These are phyloP conservation scores for Bauhinia variegata DNA, from an alignment of 306 rosid genomes.

Conservation along the genomic window DNA sequence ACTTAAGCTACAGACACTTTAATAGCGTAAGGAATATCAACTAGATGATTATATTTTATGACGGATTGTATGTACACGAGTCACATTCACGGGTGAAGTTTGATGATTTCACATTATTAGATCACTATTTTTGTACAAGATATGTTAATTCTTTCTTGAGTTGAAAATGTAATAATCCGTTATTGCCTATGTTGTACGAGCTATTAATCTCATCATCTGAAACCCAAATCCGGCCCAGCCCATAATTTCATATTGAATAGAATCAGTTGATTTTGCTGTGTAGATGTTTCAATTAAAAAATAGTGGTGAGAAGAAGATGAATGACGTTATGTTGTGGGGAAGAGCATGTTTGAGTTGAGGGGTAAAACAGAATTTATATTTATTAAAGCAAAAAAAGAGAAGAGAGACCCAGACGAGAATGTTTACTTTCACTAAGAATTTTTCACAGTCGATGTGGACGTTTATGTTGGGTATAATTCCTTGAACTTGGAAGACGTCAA, in stretches of 20 bases:
- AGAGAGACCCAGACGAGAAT: slow-evolving; percentile 32
- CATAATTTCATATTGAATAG: too few species aligned
- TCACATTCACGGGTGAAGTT: slow-evolving; percentile 24
- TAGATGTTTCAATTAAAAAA: neutral
- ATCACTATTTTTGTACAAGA: slow-evolving; percentile 31
- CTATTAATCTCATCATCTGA: too few species aligned
- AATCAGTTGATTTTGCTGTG: neutral
- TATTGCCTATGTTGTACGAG: too few species aligned
- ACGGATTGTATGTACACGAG: slow-evolving; percentile 28
- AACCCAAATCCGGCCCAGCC: too few species aligned
- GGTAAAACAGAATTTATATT: slow-evolving; percentile 5
- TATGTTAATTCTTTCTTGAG: too few species aligned
- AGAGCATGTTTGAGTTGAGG: neutral
- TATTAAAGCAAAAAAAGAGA: neutral
- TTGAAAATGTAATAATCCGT: too few species aligned
- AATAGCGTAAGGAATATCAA: neutral
- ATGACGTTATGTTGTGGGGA: neutral
- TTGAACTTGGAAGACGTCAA: slow-evolving; percentile 26
- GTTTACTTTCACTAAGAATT: slow-evolving; percentile 31
- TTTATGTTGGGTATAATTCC: slow-evolving; percentile 1
- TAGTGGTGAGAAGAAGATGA: neutral
- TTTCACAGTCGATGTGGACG: neutral
- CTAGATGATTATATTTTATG: slow-evolving; percentile 34
- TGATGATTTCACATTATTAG: slow-evolving; percentile 27
- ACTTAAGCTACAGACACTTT: slow-evolving; percentile 42